phyloP scores from a whole-genome alignment of 345 rosid genomes.

The Sonneratia caseolaris region DNA sequence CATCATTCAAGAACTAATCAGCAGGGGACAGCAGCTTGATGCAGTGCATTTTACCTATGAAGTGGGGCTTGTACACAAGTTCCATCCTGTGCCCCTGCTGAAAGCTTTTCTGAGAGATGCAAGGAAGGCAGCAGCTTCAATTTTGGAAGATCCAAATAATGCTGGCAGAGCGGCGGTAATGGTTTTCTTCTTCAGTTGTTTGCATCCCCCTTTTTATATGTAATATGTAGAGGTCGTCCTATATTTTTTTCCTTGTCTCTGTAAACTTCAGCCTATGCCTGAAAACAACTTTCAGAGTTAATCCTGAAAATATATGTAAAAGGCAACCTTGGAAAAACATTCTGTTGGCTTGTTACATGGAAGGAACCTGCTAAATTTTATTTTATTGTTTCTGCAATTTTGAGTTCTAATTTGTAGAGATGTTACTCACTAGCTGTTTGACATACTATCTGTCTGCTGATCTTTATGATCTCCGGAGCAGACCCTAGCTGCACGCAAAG shows the following conservation, averaged over 20 bases:
- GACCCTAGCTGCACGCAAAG: conserved; percentile 83
- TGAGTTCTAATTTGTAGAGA: not conserved
- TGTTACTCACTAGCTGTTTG: not conserved
- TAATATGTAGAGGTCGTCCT: not conserved
- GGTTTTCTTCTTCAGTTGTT: not conserved
- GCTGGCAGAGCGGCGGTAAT: conserved; percentile 80
- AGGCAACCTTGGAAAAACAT: not conserved
- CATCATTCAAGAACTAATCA: conserved; percentile 79
- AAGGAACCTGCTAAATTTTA: not conserved
- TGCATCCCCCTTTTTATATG: not conserved
- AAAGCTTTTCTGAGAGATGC: conserved; percentile 85
- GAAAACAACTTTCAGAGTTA: not conserved
- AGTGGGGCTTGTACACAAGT: conserved; percentile 76
- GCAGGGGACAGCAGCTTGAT: conserved; percentile 92
- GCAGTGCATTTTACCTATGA: conserved; percentile 96
- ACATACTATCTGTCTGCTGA: not conserved
- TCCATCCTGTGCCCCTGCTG: conserved; percentile 83
- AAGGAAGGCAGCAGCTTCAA: conserved; percentile 74
- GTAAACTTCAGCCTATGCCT: not conserved
- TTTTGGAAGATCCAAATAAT: conserved; percentile 76
- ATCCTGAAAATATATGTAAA: not conserved
- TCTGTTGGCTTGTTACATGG: not conserved
- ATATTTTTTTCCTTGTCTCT: not conserved
- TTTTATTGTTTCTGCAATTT: not conserved
- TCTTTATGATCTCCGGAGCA: conserved; percentile 11